Conservation (phyloP, 2,329 filamentous ascomycete genomes). For the Eutypa lata region DNA sequence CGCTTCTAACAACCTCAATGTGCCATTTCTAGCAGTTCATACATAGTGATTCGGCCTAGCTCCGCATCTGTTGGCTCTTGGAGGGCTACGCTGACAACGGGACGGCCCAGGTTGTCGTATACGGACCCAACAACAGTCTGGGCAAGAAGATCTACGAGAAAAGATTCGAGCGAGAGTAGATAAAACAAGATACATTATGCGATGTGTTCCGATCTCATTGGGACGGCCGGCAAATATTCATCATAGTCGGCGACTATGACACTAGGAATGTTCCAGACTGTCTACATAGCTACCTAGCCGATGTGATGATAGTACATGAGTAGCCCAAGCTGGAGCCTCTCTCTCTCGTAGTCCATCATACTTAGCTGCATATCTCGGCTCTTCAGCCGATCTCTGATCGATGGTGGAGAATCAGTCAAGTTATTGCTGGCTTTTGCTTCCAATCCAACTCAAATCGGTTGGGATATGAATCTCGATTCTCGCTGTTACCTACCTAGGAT, state of each 20-base stretch:
- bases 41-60: neutral
- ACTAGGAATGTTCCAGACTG: neutral
- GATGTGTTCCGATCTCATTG: constrained; percentile 18
- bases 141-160: neutral
- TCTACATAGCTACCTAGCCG: neutral
- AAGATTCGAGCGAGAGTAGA: neutral
- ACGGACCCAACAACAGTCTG: neutral
- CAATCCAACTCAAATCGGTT: no score
- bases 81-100: neutral
- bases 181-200: neutral
- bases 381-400: no score
- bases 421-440: no score
- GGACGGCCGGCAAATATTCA: neutral
- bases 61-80: neutral
- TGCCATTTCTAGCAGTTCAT: neutral
- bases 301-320: neutral
- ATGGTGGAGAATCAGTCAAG: no score
- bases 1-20: neutral
- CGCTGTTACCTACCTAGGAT: no score
- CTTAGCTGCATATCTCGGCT: no score
- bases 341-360: no score
- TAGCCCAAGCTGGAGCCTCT: no score
- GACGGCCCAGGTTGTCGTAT: neutral
- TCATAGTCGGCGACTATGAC: neutral
- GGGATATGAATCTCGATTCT: no score